A percentile compares a stretch with the other conserved stretches of the same genome.
Conservation (phyloP, 768 basidiomycete genomes). For the Phaeolepiota aurea region DNA sequence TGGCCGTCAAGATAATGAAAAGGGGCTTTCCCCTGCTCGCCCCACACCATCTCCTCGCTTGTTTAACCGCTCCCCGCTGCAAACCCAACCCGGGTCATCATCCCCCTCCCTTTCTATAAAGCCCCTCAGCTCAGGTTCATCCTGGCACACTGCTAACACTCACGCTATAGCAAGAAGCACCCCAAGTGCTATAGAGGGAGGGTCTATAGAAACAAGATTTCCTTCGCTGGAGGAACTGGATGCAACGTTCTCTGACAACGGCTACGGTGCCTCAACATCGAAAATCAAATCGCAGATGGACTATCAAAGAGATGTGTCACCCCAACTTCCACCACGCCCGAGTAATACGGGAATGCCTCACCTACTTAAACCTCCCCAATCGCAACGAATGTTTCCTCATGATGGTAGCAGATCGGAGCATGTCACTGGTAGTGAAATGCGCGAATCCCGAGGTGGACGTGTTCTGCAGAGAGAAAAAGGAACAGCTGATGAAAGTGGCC, state of each 20-base stretch:
- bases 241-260: constrained; percentile 32
- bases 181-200: constrained; percentile 23
- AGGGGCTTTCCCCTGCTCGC: constrained; percentile 15
- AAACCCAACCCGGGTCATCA: constrained; percentile 20
- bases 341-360: constrained; percentile 9
- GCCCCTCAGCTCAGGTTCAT: constrained; percentile 18
- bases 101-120: constrained; percentile 20
- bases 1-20: constrained; percentile 20
- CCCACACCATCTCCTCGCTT: constrained; percentile 28
- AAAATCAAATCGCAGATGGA: neutral
- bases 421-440: constrained; percentile 45
- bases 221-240: constrained; percentile 85
- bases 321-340: constrained; percentile 7
- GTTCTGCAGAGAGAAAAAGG: no score
- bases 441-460: constrained; percentile 19
- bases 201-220: constrained; percentile 65
- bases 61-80: constrained; percentile 14
- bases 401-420: constrained; percentile 49
- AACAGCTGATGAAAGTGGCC: no score
- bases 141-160: constrained; percentile 20
- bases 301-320: constrained; percentile 1
- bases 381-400: constrained; percentile 13
- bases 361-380: constrained; percentile 14
- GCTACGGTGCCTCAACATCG: neutral
- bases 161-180: constrained; percentile 21